phyloP scores from a whole-genome alignment of 2,329 filamentous ascomycete species.

The Claviceps maximensis region DNA sequence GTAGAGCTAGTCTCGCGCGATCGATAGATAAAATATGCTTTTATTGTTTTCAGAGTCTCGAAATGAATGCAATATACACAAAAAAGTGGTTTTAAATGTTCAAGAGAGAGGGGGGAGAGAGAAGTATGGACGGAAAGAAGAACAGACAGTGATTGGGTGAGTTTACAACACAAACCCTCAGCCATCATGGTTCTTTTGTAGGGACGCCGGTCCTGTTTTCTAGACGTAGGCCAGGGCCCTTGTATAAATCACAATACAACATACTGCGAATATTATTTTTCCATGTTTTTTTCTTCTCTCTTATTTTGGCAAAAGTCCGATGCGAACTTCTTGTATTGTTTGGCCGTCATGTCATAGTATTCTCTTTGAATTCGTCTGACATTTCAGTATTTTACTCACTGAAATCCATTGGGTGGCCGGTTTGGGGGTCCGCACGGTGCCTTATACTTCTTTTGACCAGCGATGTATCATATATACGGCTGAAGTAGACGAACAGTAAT shows the following conservation, averaged over 20 bases:
- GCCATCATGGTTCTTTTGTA: conserved; percentile 9
- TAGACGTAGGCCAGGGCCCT: conserved; percentile 23
- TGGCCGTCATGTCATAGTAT: neutral
- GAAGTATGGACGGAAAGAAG: neutral
- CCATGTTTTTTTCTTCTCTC: neutral
- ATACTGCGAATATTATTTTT: conserved; percentile 12
- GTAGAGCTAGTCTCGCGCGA: conserved; percentile 5
- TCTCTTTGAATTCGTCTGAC: too few species aligned
- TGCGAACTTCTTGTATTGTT: too few species aligned
- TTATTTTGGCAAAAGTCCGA: too few species aligned
- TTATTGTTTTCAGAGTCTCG: neutral
- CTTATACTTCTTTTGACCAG: too few species aligned
- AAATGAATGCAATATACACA: conserved; percentile 8
- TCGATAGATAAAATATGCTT: conserved; percentile 7
- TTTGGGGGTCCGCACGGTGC: too few species aligned
- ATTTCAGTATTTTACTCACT: too few species aligned
- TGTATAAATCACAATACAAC: conserved; percentile 24
- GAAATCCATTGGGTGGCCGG: too few species aligned
- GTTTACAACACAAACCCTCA: neutral
- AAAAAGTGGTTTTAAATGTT: neutral
- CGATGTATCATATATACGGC: too few species aligned
- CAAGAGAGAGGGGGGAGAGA: conserved; percentile 8
- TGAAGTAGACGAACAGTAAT: too few species aligned
- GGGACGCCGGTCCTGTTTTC: conserved; percentile 17
- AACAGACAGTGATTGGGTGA: neutral